These are phyloP conservation scores for Gamarada debralockiae DNA, from an alignment of 495 filamentous ascomycete genomes.

Conservation along the genomic window DNA sequence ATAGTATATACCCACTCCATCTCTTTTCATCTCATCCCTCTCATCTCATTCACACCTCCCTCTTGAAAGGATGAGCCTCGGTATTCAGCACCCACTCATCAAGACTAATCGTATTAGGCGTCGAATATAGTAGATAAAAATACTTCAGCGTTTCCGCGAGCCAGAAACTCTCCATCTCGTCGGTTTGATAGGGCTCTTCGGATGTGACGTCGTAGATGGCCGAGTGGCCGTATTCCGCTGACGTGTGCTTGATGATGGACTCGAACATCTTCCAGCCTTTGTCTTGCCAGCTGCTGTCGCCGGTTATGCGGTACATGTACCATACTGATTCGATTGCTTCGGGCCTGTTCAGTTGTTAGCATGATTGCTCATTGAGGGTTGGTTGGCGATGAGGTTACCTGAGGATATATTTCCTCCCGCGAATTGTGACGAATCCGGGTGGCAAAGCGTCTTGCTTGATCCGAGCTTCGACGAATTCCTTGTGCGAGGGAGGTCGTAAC, in stretches of 20 bases:
- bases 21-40: too few relatives aligned
- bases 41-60: slow-evolving; percentile 13
- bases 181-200: slow-evolving; percentile 17
- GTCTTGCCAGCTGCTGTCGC: slow-evolving; percentile 73
- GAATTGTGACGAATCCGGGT: slow-evolving; percentile 60
- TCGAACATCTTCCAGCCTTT: slow-evolving; percentile 91
- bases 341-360: slow-evolving; percentile 56
- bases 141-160: slow-evolving; percentile 77
- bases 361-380: slow-evolving; percentile 4
- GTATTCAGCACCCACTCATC: slow-evolving; percentile 83
- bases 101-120: slow-evolving; percentile 68
- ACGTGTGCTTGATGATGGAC: slow-evolving; percentile 63
- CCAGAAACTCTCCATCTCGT: slow-evolving; percentile 59
- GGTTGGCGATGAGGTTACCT: slow-evolving; percentile 40
- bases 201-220: slow-evolving; percentile 72
- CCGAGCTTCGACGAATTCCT: slow-evolving; percentile 57
- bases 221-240: slow-evolving; percentile 62
- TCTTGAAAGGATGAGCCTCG: slow-evolving; percentile 54
- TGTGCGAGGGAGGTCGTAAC: slow-evolving; percentile 47
- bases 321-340: slow-evolving; percentile 95
- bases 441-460: slow-evolving; percentile 63
- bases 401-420: slow-evolving; percentile 67
- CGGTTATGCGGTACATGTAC: slow-evolving; percentile 92
- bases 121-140: slow-evolving; percentile 73
- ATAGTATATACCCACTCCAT: too few relatives aligned